These are phyloP conservation scores for Carex parvula DNA, from an alignment of 176 grass and related monocot genomes.

Conservation along the genomic window DNA sequence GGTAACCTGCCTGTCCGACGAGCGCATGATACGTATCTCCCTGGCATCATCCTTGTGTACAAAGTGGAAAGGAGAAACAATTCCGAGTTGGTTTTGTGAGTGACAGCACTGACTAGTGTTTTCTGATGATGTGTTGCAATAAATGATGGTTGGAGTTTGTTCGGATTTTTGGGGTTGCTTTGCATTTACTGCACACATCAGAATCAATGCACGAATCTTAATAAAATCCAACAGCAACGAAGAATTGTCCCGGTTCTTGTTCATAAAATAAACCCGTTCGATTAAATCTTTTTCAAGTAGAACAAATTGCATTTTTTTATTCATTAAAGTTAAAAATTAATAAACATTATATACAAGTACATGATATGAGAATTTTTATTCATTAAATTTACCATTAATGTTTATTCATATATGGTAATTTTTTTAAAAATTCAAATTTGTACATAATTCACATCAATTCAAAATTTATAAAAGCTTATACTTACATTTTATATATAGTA, in stretches of 20 bases:
- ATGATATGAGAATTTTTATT: too few species aligned
- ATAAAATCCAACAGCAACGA: not conserved
- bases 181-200: not conserved
- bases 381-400: too few species aligned
- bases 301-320: not conserved
- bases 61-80: not conserved
- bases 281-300: not conserved
- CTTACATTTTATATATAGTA: too few species aligned
- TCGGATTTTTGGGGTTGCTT: not conserved
- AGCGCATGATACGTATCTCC: too few species aligned
- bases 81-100: not conserved
- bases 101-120: not conserved
- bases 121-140: slow-evolving; percentile 2
- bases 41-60: not conserved
- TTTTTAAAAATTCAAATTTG: too few species aligned
- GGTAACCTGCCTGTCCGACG: too few species aligned
- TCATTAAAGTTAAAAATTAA: not conserved
- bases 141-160: slow-evolving; percentile 8
- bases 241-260: not conserved
- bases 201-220: not conserved
- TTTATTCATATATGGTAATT: too few species aligned
- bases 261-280: not conserved
- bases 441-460: too few species aligned
- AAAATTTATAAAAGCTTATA: too few species aligned
- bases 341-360: too few species aligned